phyloP scores from a whole-genome alignment of 805 yeast species.

The Groenewaldozyma tartarivorans region DNA sequence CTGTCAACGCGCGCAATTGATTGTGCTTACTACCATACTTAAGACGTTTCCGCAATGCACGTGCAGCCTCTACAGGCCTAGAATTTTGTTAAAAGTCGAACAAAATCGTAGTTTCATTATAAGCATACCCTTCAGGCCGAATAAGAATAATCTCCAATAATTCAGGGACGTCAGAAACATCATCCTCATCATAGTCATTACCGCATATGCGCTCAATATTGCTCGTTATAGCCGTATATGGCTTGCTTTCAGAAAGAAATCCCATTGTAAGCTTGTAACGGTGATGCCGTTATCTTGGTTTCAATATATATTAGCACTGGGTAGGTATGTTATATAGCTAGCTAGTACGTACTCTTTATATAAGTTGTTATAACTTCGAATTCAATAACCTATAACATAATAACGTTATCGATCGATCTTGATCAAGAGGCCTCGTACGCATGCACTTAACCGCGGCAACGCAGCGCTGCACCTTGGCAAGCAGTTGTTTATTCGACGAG shows the following conservation, averaged over 20 bases:
- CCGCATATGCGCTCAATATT: conserved; percentile 30
- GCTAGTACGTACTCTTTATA: no score
- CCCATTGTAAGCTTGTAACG: conserved; percentile 19
- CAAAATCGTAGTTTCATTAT: background rate
- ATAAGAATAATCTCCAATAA: conserved; percentile 44
- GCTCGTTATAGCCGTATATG: conserved; percentile 35
- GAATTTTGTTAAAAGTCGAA: conserved; percentile 4
- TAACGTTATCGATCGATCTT: no score
- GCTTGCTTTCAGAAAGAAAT: conserved; percentile 29
- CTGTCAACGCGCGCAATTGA: conserved; percentile 59
- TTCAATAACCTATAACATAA: no score
- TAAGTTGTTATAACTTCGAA: no score
- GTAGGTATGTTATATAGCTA: no score
- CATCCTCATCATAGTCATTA: conserved; percentile 26
- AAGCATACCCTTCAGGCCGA: conserved; percentile 28
- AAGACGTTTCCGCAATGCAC: conserved; percentile 79
- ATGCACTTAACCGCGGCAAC: no score
- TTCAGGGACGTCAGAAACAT: conserved; percentile 44
- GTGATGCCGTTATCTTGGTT: background rate
- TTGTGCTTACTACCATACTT: conserved; percentile 69
- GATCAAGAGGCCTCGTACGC: no score
- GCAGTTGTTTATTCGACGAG: no score
- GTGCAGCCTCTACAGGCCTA: conserved; percentile 70
- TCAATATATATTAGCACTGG: background rate
- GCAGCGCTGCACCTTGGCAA: no score